phyloP scores from a whole-genome alignment of 306 rosid species.

The Gynostemma pentaphyllum region DNA sequence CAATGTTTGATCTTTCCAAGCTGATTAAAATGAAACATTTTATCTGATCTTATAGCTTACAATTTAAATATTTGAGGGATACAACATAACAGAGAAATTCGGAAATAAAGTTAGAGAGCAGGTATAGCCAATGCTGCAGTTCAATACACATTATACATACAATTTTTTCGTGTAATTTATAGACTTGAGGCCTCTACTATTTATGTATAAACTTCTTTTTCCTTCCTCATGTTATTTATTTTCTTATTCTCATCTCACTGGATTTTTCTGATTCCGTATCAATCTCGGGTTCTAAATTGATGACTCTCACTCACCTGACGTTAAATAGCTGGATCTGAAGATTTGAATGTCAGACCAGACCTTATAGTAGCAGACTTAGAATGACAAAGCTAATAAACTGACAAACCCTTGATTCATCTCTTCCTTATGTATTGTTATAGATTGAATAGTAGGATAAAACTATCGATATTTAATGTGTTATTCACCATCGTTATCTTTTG shows the following conservation, averaged over 20 bases:
- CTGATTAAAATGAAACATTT: not conserved
- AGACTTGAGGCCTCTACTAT: not conserved
- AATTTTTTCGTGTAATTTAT: not conserved
- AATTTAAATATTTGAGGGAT: not conserved
- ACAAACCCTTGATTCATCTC: not conserved
- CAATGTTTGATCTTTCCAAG: slow-evolving; percentile 36
- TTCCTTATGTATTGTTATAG: not conserved
- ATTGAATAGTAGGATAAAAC: not conserved
- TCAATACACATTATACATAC: not conserved
- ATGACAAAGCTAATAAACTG: no score
- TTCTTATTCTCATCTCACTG: not conserved
- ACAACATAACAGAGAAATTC: not conserved
- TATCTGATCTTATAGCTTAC: not conserved
- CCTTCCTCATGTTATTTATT: no score
- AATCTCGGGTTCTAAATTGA: not conserved
- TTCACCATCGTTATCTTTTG: no score
- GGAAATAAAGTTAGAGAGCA: no score
- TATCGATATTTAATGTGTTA: no score
- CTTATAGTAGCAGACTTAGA: not conserved
- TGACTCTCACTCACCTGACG: not conserved
- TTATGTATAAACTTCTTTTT: no score
- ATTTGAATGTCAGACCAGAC: not conserved
- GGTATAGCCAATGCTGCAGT: not conserved
- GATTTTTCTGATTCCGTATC: not conserved
- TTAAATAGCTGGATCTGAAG: not conserved